Evolutionary conservation across 2,329 filamentous ascomycete species (phyloP), one percentile per base, ranked within the genome.

Genomic region (Hypoxylon sp.): DNA sequence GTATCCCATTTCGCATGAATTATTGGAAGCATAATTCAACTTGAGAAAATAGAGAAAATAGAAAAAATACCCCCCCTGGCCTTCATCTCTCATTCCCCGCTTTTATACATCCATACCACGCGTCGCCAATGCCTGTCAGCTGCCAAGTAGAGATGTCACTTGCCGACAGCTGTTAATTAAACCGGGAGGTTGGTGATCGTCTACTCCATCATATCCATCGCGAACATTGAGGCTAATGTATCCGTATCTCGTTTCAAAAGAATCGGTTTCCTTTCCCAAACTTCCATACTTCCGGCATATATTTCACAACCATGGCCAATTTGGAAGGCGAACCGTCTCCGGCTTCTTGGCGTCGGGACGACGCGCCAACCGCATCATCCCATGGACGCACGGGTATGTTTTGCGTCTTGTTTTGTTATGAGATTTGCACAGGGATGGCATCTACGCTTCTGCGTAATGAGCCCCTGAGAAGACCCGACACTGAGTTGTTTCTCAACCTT

Each of bases 341-440:
- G 29, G 48, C 14, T 41, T 14, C 62, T 63, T 66, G 66, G 63
- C 60, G 45, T 25, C 50, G 34, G 21, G 51, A 57, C 11, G 21
- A 37, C 9, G 55, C 63, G 43, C 63, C 57, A 69, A 69, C 57
- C 11, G 29, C 14, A 55, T 52, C 34, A 6, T 29, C 30, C 52
- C 27, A 59, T 53, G 50, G 45, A 29, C 23, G 48, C 67, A 69
- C 63, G 67, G 59, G 65, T 43, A 27, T 53, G 56, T 41, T 57
- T 52, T 27, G 21, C 19, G 25, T n/a, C n/a, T 14, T 39, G 34
- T 39, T 39, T 39, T 16, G 34, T n/a, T n/a, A 8, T n/a, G 14
- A 34, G 60, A 64, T 59, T 37, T 37, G 6, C 53, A 43, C 59
- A 53, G 48, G 63, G 63, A 51, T 62, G 27, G 16, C 37, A n/a